These are phyloP conservation scores for Stromatinia cepivora DNA, from an alignment of 2,329 filamentous ascomycete genomes.

Conservation along the genomic window DNA sequence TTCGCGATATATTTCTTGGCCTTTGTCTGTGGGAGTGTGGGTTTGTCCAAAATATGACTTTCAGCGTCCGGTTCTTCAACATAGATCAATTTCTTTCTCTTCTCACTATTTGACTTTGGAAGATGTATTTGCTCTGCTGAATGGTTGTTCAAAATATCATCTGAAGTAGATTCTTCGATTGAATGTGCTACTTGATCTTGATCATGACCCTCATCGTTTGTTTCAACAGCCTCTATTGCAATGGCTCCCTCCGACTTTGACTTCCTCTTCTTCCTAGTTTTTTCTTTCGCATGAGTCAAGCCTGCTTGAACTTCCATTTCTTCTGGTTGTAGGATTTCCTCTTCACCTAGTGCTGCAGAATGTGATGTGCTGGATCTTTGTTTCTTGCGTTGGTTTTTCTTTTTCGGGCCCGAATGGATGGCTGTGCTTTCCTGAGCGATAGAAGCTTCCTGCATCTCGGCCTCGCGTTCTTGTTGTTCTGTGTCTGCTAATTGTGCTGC, in stretches of 20 bases:
- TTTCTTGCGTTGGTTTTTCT: neutral
- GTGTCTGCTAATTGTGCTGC: neutral
- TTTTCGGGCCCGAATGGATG: neutral
- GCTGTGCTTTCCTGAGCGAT: neutral
- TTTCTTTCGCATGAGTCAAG: neutral
- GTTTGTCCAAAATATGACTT: neutral
- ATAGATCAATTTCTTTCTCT: slow-evolving; percentile 2
- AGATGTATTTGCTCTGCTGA: neutral
- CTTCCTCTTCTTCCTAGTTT: neutral
- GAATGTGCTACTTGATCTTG: neutral
- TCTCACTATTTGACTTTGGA: neutral
- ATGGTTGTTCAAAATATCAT: neutral
- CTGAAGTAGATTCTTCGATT: neutral
- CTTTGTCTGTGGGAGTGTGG: neutral
- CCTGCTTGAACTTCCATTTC: neutral
- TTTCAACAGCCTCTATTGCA: neutral
- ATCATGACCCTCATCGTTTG: neutral
- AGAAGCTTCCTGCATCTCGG: neutral
- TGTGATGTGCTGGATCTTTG: neutral
- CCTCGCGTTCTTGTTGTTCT: neutral
- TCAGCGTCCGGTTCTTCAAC: neutral
- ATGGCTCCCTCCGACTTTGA: neutral
- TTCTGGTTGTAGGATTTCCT: neutral
- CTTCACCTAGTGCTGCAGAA: neutral
- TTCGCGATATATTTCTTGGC: neutral